Percentiles rank a stretch among this genome's conserved stretches.
These are phyloP conservation scores for Kurtzmaniella natalensis DNA, from an alignment of 1,139 yeast genomes.

Conservation along the genomic window DNA sequence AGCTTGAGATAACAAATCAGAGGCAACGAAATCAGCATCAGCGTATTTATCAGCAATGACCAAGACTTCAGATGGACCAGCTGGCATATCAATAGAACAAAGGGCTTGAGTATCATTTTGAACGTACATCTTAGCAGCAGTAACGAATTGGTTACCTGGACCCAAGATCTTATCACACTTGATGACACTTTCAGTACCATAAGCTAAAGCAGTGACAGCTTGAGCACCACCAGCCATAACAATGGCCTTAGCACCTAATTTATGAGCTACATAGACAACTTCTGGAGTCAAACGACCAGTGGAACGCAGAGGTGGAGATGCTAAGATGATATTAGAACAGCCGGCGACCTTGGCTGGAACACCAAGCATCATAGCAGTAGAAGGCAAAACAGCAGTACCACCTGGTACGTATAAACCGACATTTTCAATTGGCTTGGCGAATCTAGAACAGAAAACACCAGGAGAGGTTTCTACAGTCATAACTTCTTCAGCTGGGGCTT, in stretches of 20 bases:
- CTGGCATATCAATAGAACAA: slow-evolving; percentile 98
- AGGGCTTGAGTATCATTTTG: slow-evolving; percentile 93
- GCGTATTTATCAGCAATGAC: slow-evolving; percentile 86
- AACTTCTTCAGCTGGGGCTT: slow-evolving; percentile 61
- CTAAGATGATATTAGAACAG: slow-evolving; percentile 86
- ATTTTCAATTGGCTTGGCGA: slow-evolving; percentile 88
- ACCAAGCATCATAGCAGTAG: slow-evolving; percentile 97
- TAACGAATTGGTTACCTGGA: slow-evolving; percentile 98
- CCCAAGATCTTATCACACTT: slow-evolving; percentile 97
- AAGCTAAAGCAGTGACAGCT: slow-evolving; percentile 98
- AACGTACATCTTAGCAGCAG: slow-evolving; percentile 98
- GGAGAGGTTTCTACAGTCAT: slow-evolving; percentile 90
- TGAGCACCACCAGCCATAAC: slow-evolving; percentile 99
- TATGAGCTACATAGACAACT: slow-evolving; percentile 95
- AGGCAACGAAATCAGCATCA: slow-evolving; percentile 93
- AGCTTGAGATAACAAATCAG: slow-evolving; percentile 94
- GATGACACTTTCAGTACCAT: slow-evolving; percentile 88
- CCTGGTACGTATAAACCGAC: slow-evolving; percentile 98
- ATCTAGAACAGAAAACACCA: slow-evolving; percentile 91
- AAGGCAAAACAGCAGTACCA: slow-evolving; percentile 97
- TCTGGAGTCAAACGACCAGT: slow-evolving; percentile 96
- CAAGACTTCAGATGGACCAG: slow-evolving; percentile 97
- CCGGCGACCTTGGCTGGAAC: slow-evolving; percentile 99
- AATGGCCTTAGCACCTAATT: slow-evolving; percentile 85
- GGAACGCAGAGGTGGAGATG: slow-evolving; percentile 92